Percentiles rank a stretch among this genome's conserved stretches.
These are phyloP conservation scores for Massariosphaeria phaeospora DNA, from an alignment of 495 filamentous ascomycete species.

Conservation along the genomic window DNA sequence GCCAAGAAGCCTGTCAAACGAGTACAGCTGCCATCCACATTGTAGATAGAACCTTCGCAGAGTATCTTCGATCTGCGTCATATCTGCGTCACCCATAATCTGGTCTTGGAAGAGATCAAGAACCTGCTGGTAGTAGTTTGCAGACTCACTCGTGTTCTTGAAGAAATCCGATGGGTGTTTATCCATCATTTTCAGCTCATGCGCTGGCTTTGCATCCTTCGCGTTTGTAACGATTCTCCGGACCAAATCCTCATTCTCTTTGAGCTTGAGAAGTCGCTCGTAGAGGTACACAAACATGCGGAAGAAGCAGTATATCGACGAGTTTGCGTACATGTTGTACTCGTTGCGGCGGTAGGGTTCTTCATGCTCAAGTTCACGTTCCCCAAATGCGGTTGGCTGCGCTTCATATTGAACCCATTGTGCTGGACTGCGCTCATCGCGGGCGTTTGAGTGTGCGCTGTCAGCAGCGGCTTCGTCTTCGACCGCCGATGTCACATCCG, in stretches of 20 bases:
- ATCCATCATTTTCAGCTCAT: conserved; percentile 69
- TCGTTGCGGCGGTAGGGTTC: conserved; percentile 70
- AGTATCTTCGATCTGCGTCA: conserved; percentile 75
- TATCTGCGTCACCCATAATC: conserved; percentile 69
- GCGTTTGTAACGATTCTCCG: conserved; percentile 65
- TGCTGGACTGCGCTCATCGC: conserved; percentile 36
- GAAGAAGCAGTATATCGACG: conserved; percentile 88
- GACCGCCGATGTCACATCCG: conserved; percentile 66
- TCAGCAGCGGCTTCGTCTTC: conserved; percentile 52
- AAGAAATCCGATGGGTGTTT: conserved; percentile 79
- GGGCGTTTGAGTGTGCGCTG: conserved; percentile 40
- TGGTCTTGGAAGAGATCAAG: conserved; percentile 64
- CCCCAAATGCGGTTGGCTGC: conserved; percentile 48
- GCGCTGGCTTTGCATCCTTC: conserved; percentile 67
- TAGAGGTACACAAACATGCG: conserved; percentile 84
- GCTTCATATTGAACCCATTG: conserved; percentile 59
- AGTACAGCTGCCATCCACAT: conserved; percentile 85
- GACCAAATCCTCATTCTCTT: conserved; percentile 67
- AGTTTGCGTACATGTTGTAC: conserved; percentile 85
- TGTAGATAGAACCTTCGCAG: conserved; percentile 83
- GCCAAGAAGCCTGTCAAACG: conserved; percentile 75
- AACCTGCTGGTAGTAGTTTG: conserved; percentile 66
- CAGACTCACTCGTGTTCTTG: conserved; percentile 54
- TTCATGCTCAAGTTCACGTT: conserved; percentile 65
- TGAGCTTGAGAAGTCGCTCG: conserved; percentile 74